Evolutionary conservation across 495 filamentous ascomycete species (phyloP), one percentile per base, ranked within the genome.

Genomic region (Penicillium crystallinum): DNA sequence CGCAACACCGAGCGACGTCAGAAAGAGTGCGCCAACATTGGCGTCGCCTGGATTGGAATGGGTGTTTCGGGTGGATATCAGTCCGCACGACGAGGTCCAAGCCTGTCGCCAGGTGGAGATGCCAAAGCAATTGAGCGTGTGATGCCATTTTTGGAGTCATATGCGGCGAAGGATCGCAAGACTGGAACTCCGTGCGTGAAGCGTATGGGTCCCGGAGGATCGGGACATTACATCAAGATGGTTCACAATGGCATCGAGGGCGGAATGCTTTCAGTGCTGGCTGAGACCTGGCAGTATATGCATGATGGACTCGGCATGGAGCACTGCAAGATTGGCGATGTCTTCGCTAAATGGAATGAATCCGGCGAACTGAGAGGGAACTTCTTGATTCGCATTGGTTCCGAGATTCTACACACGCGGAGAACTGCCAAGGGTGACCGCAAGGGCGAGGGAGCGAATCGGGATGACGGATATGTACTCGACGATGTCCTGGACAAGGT

Each of bases 201-300:
- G 10, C 73, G 73, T 10, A 71, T 84, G 56, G 85, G 86, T 0
- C 79, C 77, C 4, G 81, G 79, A 1, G 85, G 87, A 2, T 75
- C 79, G 1, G 86, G 85, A 1, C 82, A 90, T 63, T 89, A 83
- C 57, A 83, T 88, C 30, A 90, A 90, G 65, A 89, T 89, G 84
- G 77, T 87, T 0, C 86, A 90, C 58, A 88, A 89, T 59, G 85
- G 85, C 4, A 88, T 89, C 41, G 84, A 90, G 63, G 83, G 87
- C 42, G 85, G 83, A 15, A 86, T 89, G 82, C 70, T 84, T 56
- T 76, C 75, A 22, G 66, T 76, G 5, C 69, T 82, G 23, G 77
- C 76, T 25, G 86, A 90, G 62, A 80, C 81, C 2, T 90, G 84
- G 83, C 76, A 74, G 1, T 77, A 87, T 19, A 79, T 90, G 65